These are phyloP conservation scores for Carallia pectinifolia DNA, from an alignment of 345 rosid genomes.

Conservation along the genomic window DNA sequence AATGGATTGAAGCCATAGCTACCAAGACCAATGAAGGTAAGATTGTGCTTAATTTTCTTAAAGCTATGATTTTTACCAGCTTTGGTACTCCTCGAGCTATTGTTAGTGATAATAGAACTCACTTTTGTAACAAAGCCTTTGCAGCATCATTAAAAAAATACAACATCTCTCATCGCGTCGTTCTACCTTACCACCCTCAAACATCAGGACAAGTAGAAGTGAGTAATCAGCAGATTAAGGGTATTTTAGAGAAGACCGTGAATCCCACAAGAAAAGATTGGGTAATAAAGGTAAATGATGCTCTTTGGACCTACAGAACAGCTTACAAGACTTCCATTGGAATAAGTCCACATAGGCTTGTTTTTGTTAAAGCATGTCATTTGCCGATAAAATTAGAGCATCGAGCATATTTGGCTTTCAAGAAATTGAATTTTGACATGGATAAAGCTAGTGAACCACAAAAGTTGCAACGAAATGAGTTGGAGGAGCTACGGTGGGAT, in stretches of 20 bases:
- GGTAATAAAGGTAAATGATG: neutral
- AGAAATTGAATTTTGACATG: no score
- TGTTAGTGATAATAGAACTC: no score
- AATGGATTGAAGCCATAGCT: no score
- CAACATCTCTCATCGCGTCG: neutral
- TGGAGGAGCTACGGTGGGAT: neutral
- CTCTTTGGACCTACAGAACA: neutral
- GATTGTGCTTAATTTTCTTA: no score
- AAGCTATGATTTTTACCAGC: no score
- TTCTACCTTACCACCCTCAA: neutral
- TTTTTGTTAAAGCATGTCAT: neutral
- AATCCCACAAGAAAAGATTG: neutral
- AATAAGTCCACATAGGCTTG: neutral
- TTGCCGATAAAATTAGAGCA: neutral
- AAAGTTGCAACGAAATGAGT: neutral
- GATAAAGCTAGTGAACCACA: no score
- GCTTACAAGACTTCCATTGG: neutral
- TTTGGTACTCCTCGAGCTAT: no score
- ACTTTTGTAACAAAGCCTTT: no score
- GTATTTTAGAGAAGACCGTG: neutral
- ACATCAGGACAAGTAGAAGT: neutral
- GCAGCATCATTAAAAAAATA: neutral
- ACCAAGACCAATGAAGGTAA: no score
- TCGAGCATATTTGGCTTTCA: no score
- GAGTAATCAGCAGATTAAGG: neutral